Base-by-base conservation (phyloP, 768 basidiomycete species). In the Leccinum obscurum region DNA sequence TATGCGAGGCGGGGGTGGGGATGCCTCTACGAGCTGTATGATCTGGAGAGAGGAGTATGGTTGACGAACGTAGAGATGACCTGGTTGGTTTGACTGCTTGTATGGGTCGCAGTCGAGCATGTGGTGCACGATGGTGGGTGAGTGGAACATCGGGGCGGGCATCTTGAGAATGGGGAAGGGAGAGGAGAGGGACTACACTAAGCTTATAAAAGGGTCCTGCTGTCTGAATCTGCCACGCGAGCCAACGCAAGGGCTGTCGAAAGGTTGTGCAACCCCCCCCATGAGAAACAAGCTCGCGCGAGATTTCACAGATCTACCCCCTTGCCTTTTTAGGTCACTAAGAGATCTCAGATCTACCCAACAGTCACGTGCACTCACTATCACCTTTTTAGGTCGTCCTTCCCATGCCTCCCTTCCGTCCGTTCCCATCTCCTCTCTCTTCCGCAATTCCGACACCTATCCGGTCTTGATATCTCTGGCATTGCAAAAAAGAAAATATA, bases 21-120 rank as follows among this genome's bases (percentile, higher is more conserved):
- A 35, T 0, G 83, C 85, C 68, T 90, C 89, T 54, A 85, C 84
- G 73, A 90, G 88, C 75, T 90, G 84, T 55, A 91, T 90, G 76
- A 89, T 85, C 70, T 86, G 83, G 22, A 85, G 74, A 22, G 81
- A 70, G 70, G 80, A 70, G 70, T 82, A 80, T 1, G 79, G 82
- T 59, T 83, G 78, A 65, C 77, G 72, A 63, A 80, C 69, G 73
- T 78, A 77, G 67, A 84, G 76, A 54, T 83, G 78, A 62, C 71
- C 65, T n/a, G 76, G 61, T 65, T 67, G 61, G 60, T 72, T 70
- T 46, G 44, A 13, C 44, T 46, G 44, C 58, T 80, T 79, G 62
- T 73, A 63, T 52, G 75, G 68, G 51, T 73, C 68, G 62, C 72
- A 70, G 66, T 70, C 62, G 57, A 70, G 64, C 51, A 65, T 63